These are phyloP conservation scores for Chytridium lagenaria DNA, from an alignment of 371 early-diverging fungal genomes.

Conservation along the genomic window DNA sequence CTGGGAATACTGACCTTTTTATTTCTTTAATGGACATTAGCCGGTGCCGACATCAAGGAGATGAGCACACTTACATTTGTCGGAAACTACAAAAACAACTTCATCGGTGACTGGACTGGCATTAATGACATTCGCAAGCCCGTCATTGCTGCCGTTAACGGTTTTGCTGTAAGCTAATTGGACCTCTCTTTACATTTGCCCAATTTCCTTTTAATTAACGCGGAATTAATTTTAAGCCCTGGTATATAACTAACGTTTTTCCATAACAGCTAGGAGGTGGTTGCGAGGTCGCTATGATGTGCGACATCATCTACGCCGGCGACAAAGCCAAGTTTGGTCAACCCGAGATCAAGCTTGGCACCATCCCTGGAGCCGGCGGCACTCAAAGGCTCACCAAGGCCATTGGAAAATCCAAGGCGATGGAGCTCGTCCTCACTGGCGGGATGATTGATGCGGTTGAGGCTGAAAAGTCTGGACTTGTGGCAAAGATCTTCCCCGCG, in stretches of 20 bases:
- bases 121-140: slow-evolving; percentile 93
- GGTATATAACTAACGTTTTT: no score
- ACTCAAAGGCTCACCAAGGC: slow-evolving; percentile 86
- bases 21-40: slow-evolving; percentile 50
- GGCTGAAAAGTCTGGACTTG: slow-evolving; percentile 85
- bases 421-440: slow-evolving; percentile 96
- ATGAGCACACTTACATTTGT: slow-evolving; percentile 89
- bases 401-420: slow-evolving; percentile 97
- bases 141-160: slow-evolving; percentile 96
- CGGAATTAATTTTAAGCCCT: background rate
- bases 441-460: slow-evolving; percentile 85
- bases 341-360: slow-evolving; percentile 98
- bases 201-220: background rate
- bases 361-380: slow-evolving; percentile 81
- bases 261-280: slow-evolving; percentile 90
- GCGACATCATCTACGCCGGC: slow-evolving; percentile 97
- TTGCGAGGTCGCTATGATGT: slow-evolving; percentile 99
- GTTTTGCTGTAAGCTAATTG: slow-evolving; percentile 80
- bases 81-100: slow-evolving; percentile 87
- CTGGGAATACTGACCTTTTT: background rate
- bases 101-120: slow-evolving; percentile 93
- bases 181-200: background rate
- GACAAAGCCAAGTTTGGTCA: slow-evolving; percentile 97
- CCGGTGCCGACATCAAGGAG: slow-evolving; percentile 99
- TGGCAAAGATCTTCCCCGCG: slow-evolving; percentile 88